phyloP scores from a whole-genome alignment of 331 rosid species.

The Ulmus americana region DNA sequence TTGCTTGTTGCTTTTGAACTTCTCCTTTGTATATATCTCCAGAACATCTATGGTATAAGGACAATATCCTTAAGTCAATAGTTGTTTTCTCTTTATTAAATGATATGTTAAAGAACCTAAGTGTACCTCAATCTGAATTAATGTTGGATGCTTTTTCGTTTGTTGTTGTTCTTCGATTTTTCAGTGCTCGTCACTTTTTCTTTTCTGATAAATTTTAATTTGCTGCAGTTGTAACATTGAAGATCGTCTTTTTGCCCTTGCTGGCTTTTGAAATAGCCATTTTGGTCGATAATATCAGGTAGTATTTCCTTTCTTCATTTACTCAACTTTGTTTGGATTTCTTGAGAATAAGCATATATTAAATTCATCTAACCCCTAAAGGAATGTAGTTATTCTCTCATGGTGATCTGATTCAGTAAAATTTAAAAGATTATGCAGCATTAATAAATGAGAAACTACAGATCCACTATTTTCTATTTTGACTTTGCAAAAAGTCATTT shows the following conservation, averaged over 20 bases:
- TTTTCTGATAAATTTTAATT: slow-evolving; percentile 22
- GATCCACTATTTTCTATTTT: background rate
- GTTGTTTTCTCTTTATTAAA: background rate
- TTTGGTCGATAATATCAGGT: slow-evolving; percentile 90
- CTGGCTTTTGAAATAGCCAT: slow-evolving; percentile 63
- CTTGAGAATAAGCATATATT: background rate
- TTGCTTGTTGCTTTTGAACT: slow-evolving; percentile 88
- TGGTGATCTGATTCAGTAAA: background rate
- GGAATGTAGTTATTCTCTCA: background rate
- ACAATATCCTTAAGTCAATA: slow-evolving; percentile 12
- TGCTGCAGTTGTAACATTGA: slow-evolving; percentile 67
- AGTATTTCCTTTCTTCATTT: slow-evolving; percentile 4
- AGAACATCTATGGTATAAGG: slow-evolving; percentile 50
- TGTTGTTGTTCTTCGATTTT: slow-evolving; percentile 6
- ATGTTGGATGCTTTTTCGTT: background rate
- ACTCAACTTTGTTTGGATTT: background rate
- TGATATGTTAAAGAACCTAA: background rate
- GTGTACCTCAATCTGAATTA: background rate
- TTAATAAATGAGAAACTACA: background rate
- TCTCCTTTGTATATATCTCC: slow-evolving; percentile 75
- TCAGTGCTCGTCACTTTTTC: slow-evolving; percentile 5
- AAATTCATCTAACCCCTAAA: background rate
- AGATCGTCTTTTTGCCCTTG: slow-evolving; percentile 77
- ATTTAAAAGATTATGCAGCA: background rate
- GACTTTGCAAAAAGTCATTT: background rate